Evolutionary conservation across 768 basidiomycete genomes (phyloP).

Genomic region (Cubamyces sp.): DNA sequence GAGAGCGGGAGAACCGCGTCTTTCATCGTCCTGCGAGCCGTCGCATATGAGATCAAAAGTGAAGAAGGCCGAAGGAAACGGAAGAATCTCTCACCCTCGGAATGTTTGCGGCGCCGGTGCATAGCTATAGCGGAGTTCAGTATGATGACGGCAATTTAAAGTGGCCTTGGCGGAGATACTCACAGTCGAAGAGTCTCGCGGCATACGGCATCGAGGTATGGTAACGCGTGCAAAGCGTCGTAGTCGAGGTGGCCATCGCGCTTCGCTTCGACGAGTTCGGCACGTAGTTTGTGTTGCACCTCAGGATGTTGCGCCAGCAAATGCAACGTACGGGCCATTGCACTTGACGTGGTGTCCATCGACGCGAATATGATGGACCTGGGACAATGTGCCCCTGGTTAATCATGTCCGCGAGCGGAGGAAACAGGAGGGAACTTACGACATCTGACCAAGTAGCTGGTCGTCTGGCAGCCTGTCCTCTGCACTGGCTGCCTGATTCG

Average conservation of each 20-base stretch:
- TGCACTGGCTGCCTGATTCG: conserved; percentile 39
- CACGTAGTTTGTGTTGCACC: conserved; percentile 32
- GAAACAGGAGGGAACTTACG: conserved; percentile 19
- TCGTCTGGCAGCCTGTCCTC: conserved; percentile 33
- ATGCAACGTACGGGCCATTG: conserved; percentile 28
- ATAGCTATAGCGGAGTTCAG: conserved; percentile 33
- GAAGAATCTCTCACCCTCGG: conserved; percentile 22
- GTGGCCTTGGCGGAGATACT: background rate
- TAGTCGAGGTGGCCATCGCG: conserved; percentile 16
- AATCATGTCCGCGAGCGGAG: background rate
- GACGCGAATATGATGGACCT: conserved; percentile 34
- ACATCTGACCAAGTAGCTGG: conserved; percentile 46
- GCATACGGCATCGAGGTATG: conserved; percentile 68
- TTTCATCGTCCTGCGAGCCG: conserved; percentile 39
- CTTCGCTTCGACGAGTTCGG: conserved; percentile 28
- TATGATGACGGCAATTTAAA: background rate
- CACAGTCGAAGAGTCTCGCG: conserved; percentile 59
- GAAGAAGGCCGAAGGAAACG: background rate
- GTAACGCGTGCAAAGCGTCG: conserved; percentile 39
- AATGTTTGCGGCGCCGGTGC: conserved; percentile 48
- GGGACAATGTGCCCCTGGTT: background rate
- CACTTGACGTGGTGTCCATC: conserved; percentile 33
- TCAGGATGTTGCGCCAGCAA: conserved; percentile 29
- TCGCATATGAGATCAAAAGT: too few relatives aligned
- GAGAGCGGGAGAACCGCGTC: conserved; percentile 67